A percentile compares a stretch with the other conserved stretches of the same genome.
phyloP scores from a whole-genome alignment of 805 yeast species.

The Zygotorulaspora chibaensis region DNA sequence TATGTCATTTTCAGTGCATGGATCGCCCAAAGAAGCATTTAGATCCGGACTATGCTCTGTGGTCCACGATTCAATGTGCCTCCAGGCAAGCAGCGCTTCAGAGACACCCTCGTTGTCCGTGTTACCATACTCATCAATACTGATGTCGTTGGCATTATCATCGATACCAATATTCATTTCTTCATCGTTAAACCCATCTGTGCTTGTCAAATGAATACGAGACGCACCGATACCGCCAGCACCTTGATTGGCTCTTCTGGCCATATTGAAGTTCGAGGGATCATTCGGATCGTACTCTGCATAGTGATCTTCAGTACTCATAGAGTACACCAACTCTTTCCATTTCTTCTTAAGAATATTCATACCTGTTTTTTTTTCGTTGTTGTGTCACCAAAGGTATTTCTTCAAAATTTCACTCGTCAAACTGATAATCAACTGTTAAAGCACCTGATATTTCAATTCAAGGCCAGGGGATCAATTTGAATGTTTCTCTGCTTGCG shows the following conservation, averaged over 20 bases:
- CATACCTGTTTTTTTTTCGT: conserved; percentile 22
- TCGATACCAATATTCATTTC: conserved; percentile 18
- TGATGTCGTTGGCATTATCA: conserved; percentile 37
- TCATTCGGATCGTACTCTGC: conserved; percentile 57
- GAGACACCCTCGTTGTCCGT: conserved; percentile 57
- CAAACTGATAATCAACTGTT: neutral
- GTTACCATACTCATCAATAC: conserved; percentile 34
- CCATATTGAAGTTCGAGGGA: conserved; percentile 29
- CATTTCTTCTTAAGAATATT: conserved; percentile 42
- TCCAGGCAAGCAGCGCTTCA: conserved; percentile 77
- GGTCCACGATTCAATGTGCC: conserved; percentile 83
- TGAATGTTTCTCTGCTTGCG: neutral
- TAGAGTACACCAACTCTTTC: conserved; percentile 57
- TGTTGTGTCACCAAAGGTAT: neutral
- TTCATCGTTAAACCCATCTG: conserved; percentile 15
- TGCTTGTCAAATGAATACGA: conserved; percentile 15
- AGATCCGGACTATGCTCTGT: conserved; percentile 75
- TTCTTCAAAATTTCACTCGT: neutral
- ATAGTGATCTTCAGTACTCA: conserved; percentile 64
- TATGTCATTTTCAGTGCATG: conserved; percentile 77
- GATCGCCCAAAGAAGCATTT: conserved; percentile 67
- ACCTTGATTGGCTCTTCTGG: conserved; percentile 19
- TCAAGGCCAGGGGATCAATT: neutral
- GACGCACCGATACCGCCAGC: conserved; percentile 16
- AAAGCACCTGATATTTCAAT: neutral